These are phyloP conservation scores for Podospora appendiculata DNA, from an alignment of 495 filamentous ascomycete species.

Conservation along the genomic window DNA sequence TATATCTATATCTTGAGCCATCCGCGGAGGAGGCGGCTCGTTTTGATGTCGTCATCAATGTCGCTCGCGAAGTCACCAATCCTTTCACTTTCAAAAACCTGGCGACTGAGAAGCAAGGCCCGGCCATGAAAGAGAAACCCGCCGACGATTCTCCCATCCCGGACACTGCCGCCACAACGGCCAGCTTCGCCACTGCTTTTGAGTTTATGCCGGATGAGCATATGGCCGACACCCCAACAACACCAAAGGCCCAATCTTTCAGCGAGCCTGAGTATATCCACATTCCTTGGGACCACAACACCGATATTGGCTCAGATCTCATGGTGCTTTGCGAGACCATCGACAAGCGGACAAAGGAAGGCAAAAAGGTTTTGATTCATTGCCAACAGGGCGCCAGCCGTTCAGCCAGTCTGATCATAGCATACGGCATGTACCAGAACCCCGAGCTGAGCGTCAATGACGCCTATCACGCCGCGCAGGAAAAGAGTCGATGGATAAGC, in stretches of 20 bases:
- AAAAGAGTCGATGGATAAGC: conserved; percentile 87
- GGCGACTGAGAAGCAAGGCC: conserved; percentile 2
- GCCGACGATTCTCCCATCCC: conserved; percentile 48
- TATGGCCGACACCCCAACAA: conserved; percentile 41
- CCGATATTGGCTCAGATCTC: conserved; percentile 84
- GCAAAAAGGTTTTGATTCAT: conserved; percentile 86
- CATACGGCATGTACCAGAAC: conserved; percentile 91
- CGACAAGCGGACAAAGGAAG: conserved; percentile 64
- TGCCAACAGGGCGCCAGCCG: conserved; percentile 95
- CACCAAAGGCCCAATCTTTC: conserved; percentile 46
- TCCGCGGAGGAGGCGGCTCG: conserved; percentile 73
- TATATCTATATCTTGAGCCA: conserved; percentile 88
- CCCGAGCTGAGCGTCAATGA: conserved; percentile 82
- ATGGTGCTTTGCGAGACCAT: conserved; percentile 79
- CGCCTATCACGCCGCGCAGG: conserved; percentile 85
- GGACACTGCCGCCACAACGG: conserved; percentile 60
- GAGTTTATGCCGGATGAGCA: conserved; percentile 41
- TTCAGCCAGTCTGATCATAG: conserved; percentile 93
- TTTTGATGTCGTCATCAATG: conserved; percentile 92
- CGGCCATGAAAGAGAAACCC: conserved; percentile 9
- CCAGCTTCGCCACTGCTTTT: conserved; percentile 66
- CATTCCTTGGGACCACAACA: conserved; percentile 96
- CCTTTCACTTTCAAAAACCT: conserved; percentile 51
- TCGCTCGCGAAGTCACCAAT: conserved; percentile 88
- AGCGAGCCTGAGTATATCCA: conserved; percentile 86